Evolutionary conservation across 805 yeast genomes (phyloP).

Genomic region (Cyberlindnera nakhonratchasimensis): DNA sequence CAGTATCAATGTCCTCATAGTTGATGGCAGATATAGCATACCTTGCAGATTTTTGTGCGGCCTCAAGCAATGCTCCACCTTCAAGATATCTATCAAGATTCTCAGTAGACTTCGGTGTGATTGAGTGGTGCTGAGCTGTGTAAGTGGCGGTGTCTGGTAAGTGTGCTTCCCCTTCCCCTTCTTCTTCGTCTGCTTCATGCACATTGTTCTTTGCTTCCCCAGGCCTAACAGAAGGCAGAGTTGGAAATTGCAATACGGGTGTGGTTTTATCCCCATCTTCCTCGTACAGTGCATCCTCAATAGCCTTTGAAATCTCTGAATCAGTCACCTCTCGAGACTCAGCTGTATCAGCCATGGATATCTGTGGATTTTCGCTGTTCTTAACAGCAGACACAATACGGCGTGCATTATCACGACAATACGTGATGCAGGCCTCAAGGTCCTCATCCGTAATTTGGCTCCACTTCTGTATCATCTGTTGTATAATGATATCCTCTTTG

Average conservation of each 20-base stretch:
- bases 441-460: conserved; percentile 15
- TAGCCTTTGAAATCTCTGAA: conserved; percentile 12
- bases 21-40: conserved; percentile 72
- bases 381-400: conserved; percentile 5
- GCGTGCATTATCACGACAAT: conserved; percentile 7
- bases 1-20: conserved; percentile 67
- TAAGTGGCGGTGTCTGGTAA: background rate
- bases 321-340: conserved; percentile 5
- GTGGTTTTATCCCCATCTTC: conserved; percentile 7
- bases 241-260: conserved; percentile 11
- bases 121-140: conserved; percentile 1
- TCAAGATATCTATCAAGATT: conserved; percentile 29
- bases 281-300: conserved; percentile 6
- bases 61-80: conserved; percentile 34
- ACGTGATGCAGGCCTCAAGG: conserved; percentile 5
- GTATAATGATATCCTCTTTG: conserved; percentile 13
- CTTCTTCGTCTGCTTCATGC: background rate
- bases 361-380: conserved; percentile 8
- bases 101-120: conserved; percentile 2
- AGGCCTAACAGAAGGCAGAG: conserved; percentile 10
- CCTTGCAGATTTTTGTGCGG: conserved; percentile 61
- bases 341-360: background rate
- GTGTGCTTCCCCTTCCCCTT: background rate
- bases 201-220: background rate
- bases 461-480: conserved; percentile 5